These are phyloP conservation scores for Penicillium cataractarum DNA, from an alignment of 495 filamentous ascomycete species.

Conservation along the genomic window DNA sequence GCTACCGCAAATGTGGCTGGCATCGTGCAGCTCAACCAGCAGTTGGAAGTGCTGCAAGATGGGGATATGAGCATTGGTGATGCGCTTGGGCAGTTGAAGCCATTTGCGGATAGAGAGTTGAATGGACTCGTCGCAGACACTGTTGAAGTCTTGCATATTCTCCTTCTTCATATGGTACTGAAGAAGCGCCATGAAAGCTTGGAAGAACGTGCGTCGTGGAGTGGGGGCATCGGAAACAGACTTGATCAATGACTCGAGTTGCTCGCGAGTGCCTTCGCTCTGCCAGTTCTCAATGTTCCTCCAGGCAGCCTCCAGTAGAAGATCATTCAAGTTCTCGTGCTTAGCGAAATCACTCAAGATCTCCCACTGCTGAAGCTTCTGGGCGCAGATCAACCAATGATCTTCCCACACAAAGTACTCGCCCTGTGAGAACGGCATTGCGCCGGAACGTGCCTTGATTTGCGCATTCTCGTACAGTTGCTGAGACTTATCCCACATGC, in stretches of 20 bases:
- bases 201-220: slow-evolving; percentile 90
- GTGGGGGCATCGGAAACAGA: slow-evolving; percentile 97
- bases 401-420: slow-evolving; percentile 99
- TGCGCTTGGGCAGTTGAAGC: slow-evolving; percentile 91
- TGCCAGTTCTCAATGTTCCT: slow-evolving; percentile 92
- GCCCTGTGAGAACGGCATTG: slow-evolving; percentile 89
- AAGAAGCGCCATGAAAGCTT: slow-evolving; percentile 93
- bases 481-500: slow-evolving; percentile 99
- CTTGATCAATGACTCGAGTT: slow-evolving; percentile 88
- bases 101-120: slow-evolving; percentile 96
- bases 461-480: slow-evolving; percentile 94
- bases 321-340: slow-evolving; percentile 96
- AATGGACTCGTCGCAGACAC: slow-evolving; percentile 92
- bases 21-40: slow-evolving; percentile 97
- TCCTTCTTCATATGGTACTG: slow-evolving; percentile 92
- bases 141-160: slow-evolving; percentile 75
- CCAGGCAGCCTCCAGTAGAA: slow-evolving; percentile 95
- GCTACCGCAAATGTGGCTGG: slow-evolving; percentile 91
- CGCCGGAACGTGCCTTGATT: slow-evolving; percentile 92
- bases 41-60: slow-evolving; percentile 97
- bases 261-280: slow-evolving; percentile 79
- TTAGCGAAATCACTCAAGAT: slow-evolving; percentile 97
- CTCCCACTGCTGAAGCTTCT: slow-evolving; percentile 99
- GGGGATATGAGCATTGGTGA: slow-evolving; percentile 94
- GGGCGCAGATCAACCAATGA: slow-evolving; percentile 95